Base-by-base conservation (phyloP, 192 early-diverging fungal species). In the Radiomyces spectabilis region DNA sequence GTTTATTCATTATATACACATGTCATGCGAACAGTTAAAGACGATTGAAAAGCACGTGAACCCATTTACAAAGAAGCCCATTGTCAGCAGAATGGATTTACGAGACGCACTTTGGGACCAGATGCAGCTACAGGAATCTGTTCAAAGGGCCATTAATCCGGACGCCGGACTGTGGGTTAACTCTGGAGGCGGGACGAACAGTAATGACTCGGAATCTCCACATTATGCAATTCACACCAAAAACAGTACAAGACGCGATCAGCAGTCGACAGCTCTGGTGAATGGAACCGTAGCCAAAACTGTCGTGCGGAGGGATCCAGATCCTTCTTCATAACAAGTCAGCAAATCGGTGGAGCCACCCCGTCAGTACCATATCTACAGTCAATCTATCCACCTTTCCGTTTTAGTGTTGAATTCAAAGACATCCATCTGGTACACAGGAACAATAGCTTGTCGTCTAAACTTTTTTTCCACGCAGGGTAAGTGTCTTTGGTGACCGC, bases 91-190 rank as follows among this genome's bases (percentile, higher is more conserved):
- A 0, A 19, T 65, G 24, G 37, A 74, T 12, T 15, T 76, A 12
- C 68, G 71, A 18, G 69, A 81, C 22, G 76, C 79, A 1, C 41
- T 81, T 13, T 81, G 79, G 79, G 61, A 74, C 5, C 79, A 81
- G 40, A 57, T 70, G 1, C 72, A 76, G 21, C 27, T 81, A 12
- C 59, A 75, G 35, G 47, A 63, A 9, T 47, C 65, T 3, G 68
- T 80, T 22, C 72, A 80, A 47, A 40, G 53, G 27, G 50, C 74
- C 12, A 26, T 39, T 2, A 68, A 74, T 50, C 51, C 40, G 7
- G 68, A 71, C 39, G 35, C 39, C 5, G 41, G 62, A 25, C 41
- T 74, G 0, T 44, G 49, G 8, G 38, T 67, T 18, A 64, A 63
- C 8, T 56, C 42, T 21, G 26, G 55, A 3, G 59, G 4, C 3